Evolutionary conservation across 1,284 basidiomycete genomes (phyloP).

Genomic region (Cutaneotrichosporon mucoides): DNA sequence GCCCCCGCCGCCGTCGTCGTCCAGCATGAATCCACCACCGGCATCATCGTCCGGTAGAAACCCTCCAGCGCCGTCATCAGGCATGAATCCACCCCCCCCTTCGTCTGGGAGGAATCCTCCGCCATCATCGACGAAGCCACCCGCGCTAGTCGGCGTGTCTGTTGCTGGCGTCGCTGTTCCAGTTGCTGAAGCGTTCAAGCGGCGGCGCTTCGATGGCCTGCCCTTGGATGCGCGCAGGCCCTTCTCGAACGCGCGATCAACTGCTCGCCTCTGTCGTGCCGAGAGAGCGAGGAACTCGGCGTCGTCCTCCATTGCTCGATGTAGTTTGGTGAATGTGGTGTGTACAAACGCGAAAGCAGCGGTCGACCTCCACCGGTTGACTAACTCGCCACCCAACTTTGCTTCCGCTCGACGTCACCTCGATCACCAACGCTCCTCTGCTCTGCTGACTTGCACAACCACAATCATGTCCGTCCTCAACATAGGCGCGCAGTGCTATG

Average conservation of each 20-base stretch:
- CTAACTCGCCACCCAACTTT: neutral
- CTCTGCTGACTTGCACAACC: neutral
- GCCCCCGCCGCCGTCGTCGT: slow-evolving; percentile 11
- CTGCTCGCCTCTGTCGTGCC: slow-evolving; percentile 22
- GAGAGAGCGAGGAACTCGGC: slow-evolving; percentile 45
- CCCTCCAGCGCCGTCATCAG: slow-evolving; percentile 14
- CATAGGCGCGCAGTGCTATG: slow-evolving; percentile 30
- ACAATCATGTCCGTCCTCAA: slow-evolving; percentile 31
- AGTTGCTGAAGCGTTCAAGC: neutral
- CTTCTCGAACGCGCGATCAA: slow-evolving; percentile 43
- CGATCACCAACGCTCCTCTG: no score
- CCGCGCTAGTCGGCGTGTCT: neutral
- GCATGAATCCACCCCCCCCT: slow-evolving; percentile 13
- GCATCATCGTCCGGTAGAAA: slow-evolving; percentile 2
- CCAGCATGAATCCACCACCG: slow-evolving; percentile 23
- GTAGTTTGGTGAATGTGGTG: neutral
- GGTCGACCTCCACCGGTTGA: slow-evolving; percentile 3
- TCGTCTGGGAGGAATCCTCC: slow-evolving; percentile 27
- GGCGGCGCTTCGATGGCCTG: slow-evolving; percentile 9
- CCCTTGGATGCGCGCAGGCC: slow-evolving; percentile 16
- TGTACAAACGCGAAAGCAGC: neutral
- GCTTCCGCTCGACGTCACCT: slow-evolving; percentile 1
- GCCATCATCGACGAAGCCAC: slow-evolving; percentile 21
- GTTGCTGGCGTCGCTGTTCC: neutral
- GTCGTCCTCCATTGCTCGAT: slow-evolving; percentile 24